These are phyloP conservation scores for Hanseniaspora pseudoguilliermondii DNA, from an alignment of 805 yeast species.

Conservation along the genomic window DNA sequence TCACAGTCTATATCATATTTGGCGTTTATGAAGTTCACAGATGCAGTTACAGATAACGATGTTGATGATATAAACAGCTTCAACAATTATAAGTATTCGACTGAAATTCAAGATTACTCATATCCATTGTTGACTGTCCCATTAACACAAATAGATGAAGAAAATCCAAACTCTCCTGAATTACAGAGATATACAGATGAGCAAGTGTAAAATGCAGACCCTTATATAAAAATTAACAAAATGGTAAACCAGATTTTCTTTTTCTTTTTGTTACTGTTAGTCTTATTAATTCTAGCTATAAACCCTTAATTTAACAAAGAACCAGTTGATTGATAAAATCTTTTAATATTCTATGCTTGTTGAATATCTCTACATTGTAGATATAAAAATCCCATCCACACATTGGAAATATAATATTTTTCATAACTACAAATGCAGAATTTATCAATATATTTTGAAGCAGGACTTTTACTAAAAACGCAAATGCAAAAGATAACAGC, in stretches of 20 bases:
- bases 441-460: constrained; percentile 20
- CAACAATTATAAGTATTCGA: constrained; percentile 9
- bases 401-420: neutral
- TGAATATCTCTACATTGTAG: neutral
- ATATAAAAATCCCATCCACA: neutral
- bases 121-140: constrained; percentile 61
- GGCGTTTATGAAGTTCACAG: constrained; percentile 1
- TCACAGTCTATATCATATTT: constrained; percentile 3
- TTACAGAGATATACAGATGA: constrained; percentile 7
- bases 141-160: constrained; percentile 36
- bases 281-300: too few species aligned
- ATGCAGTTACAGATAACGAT: constrained; percentile 4
- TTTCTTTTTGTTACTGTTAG: neutral
- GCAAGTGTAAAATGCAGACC: neutral
- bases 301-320: neutral
- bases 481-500: constrained; percentile 16
- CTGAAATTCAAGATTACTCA: constrained; percentile 42
- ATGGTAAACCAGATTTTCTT: too few species aligned
- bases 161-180: neutral
- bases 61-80: constrained; percentile 5
- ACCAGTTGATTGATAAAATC: constrained; percentile 9
- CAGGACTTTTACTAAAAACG: constrained; percentile 17
- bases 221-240: neutral
- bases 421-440: constrained; percentile 12
- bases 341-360: neutral